These are phyloP conservation scores for Beauveria scarabaeidicola DNA, from an alignment of 2,329 filamentous ascomycete species.

Conservation along the genomic window DNA sequence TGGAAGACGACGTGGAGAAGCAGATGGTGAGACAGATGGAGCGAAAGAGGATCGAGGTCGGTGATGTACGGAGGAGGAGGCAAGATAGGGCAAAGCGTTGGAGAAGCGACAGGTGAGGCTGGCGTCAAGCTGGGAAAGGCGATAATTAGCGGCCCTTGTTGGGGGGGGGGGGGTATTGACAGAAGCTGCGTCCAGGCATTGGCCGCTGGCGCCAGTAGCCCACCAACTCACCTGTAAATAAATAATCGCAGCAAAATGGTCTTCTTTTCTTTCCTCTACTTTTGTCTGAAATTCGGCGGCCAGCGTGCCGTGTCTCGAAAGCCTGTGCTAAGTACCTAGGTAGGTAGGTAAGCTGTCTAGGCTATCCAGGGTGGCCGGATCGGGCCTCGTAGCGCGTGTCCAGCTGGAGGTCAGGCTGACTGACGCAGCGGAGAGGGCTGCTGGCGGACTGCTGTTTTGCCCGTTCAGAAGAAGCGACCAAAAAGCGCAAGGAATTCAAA, in stretches of 20 bases:
- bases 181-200: neutral
- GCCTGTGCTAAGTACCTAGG: neutral
- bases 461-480: neutral
- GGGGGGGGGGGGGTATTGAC: neutral
- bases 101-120: neutral
- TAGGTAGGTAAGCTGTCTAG: neutral
- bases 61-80: neutral
- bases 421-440: neutral
- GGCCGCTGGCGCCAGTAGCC: neutral
- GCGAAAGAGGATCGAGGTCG: neutral
- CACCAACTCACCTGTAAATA: neutral
- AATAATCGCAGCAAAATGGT: neutral
- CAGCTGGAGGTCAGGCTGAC: conserved; percentile 3
- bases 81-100: neutral
- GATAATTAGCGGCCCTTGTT: neutral
- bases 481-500: too few species aligned
- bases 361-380: conserved; percentile 3
- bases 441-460: neutral
- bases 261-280: neutral
- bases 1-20: neutral
- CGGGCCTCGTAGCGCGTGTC: conserved; percentile 8
- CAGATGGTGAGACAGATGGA: neutral
- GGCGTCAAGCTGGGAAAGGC: conserved; percentile 3
- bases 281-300: neutral
- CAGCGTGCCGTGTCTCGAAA: neutral